Evolutionary conservation across 2,329 filamentous ascomycete species (phyloP).

Genomic region (Macroventuria anomochaeta): DNA sequence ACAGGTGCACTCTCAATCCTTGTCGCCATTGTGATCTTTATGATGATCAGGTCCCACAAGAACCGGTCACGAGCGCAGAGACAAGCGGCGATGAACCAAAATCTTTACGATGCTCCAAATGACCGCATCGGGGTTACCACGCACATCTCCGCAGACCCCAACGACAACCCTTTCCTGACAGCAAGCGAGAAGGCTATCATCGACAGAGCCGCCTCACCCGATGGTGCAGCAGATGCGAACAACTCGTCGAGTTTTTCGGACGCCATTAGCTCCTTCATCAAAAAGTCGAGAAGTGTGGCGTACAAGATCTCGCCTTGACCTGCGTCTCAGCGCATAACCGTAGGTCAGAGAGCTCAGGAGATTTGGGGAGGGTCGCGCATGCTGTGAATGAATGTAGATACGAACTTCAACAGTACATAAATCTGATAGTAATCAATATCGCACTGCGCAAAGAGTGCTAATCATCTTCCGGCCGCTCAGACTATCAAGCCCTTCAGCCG

Average conservation of each 20-base stretch:
- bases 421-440: neutral
- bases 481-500: too few relatives aligned
- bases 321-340: neutral
- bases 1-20: slow-evolving; percentile 8
- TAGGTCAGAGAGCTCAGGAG: neutral
- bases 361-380: neutral
- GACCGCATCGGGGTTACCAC: slow-evolving; percentile 1
- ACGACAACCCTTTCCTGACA: slow-evolving; percentile 15
- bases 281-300: slow-evolving; percentile 10
- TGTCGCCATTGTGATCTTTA: neutral
- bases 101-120: neutral
- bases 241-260: neutral
- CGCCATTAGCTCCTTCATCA: slow-evolving; percentile 10
- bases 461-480: too few relatives aligned
- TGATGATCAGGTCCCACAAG: slow-evolving; percentile 6
- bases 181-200: slow-evolving; percentile 13
- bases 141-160: neutral
- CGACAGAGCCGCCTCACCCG: neutral
- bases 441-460: neutral
- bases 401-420: neutral
- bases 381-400: neutral
- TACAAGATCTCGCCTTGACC: slow-evolving; percentile 20
- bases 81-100: neutral
- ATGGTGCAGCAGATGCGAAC: neutral
- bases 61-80: neutral